A percentile compares a stretch with the other conserved stretches of the same genome.
Conservation (phyloP, 73 alveolate genomes). For the Effrenium voratum region DNA sequence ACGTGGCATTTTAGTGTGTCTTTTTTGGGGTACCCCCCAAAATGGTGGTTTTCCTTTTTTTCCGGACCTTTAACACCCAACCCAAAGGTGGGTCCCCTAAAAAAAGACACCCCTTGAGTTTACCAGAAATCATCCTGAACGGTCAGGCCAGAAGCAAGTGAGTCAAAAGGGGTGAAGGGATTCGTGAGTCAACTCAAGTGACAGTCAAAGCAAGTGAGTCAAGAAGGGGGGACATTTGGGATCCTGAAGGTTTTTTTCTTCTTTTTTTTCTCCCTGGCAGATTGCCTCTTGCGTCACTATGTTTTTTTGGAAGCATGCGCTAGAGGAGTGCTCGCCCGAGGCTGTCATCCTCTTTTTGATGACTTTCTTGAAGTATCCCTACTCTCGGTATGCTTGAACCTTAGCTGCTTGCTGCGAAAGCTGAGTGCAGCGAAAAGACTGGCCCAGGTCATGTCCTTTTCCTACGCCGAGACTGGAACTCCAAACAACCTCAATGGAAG, state of each 20-base stretch:
- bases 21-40: no score
- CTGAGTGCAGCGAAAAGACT: neutral
- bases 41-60: no score
- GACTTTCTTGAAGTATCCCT: neutral
- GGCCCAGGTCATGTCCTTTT: neutral
- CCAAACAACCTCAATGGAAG: neutral
- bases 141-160: neutral
- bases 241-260: neutral
- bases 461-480: slow-evolving; percentile 3
- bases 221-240: neutral
- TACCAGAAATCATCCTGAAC: neutral
- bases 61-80: no score
- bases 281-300: no score
- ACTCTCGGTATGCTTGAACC: neutral
- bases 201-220: neutral
- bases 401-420: neutral
- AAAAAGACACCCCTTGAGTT: neutral
- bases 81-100: neutral
- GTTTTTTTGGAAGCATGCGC: no score
- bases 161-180: neutral
- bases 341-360: neutral
- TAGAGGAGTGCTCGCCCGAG: no score
- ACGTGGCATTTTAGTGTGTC: no score
- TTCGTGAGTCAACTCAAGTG: neutral
- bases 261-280: neutral